Evolutionary conservation across 495 filamentous ascomycete genomes (phyloP), one percentile per base, ranked within the genome.

Genomic region (Penicillium steckii): DNA sequence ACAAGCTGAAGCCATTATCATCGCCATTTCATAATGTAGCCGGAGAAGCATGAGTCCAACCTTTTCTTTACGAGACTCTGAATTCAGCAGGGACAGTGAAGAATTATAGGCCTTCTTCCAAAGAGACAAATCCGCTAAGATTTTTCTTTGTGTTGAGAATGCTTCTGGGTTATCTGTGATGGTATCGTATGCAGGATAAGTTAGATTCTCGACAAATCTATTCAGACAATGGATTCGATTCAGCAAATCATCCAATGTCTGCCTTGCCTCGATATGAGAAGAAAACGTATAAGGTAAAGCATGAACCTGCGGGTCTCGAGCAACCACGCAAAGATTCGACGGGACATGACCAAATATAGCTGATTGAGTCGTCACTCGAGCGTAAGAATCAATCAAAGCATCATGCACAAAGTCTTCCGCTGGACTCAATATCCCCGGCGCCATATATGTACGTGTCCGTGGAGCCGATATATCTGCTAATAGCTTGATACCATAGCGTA

Each of bases 21-120:
- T 62, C 0, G 72, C 69, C 73, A 83, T 77, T 43, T 57, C 65
- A 55, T 79, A 66, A 52, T 79, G 76, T 5, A 68, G 24, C 8
- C 47, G 57, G 9, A 83, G 65, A n/a, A 83, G 46, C 1, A 52
- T 37, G 26, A 48, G 72, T 24, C 55, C 52, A 21, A 43, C 29
- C 33, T 53, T 46, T 21, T 56, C 45, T 27, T 22, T 42, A 15
- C 71, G 8, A 24, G 32, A 22, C 24, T 47, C 42, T 21, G 24
- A 13, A 7, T 55, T 27, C 3, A 61, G 45, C 8, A 27, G 48
- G 2, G 46, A 13, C 9, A 56, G 1, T 1, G 59, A 47, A 22
- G 46, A 19, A 8, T 46, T 44, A 18, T 49, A 59, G 32, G 52
- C 35, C 48, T 62, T 55, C 4, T 35, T 40, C 59, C 59, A 62